Percentiles rank a stretch among this genome's conserved stretches.
phyloP scores from a whole-genome alignment of 495 filamentous ascomycete species.

The Daldinia grandis region DNA sequence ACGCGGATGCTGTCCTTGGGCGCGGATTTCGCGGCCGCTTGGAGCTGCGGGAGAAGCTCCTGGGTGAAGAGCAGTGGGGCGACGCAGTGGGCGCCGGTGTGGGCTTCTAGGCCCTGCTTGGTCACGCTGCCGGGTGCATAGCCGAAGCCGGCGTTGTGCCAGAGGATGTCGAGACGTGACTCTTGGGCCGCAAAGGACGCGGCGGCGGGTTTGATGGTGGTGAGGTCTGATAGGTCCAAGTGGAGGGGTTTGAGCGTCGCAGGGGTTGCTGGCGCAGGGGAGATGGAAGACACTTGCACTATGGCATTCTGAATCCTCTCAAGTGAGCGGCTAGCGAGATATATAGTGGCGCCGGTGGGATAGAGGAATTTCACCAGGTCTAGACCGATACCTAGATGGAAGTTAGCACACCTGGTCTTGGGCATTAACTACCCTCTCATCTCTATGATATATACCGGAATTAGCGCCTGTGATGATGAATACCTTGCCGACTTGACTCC shows the following conservation, averaged over 20 bases:
- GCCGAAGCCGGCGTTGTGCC: slow-evolving; percentile 63
- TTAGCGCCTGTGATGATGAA: slow-evolving; percentile 53
- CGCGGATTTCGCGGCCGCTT: slow-evolving; percentile 9
- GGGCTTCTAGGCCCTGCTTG: slow-evolving; percentile 47
- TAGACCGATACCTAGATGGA: slow-evolving; percentile 28
- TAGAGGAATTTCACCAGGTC: slow-evolving; percentile 52
- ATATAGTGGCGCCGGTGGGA: slow-evolving; percentile 46
- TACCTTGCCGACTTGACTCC: slow-evolving; percentile 48
- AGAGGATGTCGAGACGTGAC: slow-evolving; percentile 60
- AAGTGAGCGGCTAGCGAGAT: slow-evolving; percentile 45
- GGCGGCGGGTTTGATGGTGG: slow-evolving; percentile 54
- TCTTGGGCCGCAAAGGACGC: slow-evolving; percentile 51
- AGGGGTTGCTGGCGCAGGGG: background rate
- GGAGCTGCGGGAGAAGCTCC: slow-evolving; percentile 54
- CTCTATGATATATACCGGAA: slow-evolving; percentile 47
- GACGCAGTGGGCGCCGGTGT: slow-evolving; percentile 47
- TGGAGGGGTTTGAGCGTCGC: slow-evolving; percentile 44
- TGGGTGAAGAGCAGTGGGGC: slow-evolving; percentile 49
- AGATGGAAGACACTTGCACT: background rate
- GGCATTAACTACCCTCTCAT: background rate
- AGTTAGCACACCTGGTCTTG: background rate
- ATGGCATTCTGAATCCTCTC: background rate
- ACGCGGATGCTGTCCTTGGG: slow-evolving; percentile 6
- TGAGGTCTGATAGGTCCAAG: slow-evolving; percentile 59
- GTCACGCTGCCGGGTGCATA: slow-evolving; percentile 35